Conservation (phyloP, 2,329 filamentous ascomycete genomes). For the Periconia digitata region DNA sequence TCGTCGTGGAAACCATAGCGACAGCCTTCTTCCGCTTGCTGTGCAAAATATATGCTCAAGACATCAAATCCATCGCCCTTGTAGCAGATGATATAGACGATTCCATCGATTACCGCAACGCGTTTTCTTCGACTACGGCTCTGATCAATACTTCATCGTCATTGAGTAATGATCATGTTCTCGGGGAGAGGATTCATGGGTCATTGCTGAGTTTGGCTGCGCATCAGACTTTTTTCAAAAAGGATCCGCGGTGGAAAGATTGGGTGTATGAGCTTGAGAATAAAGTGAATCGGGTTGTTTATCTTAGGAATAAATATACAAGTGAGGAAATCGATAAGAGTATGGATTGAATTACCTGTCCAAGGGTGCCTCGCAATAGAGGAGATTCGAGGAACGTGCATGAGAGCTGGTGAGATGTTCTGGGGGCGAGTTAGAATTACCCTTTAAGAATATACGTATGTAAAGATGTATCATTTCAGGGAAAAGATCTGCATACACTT, state of each 20-base stretch:
- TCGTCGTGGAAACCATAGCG: conserved; percentile 66
- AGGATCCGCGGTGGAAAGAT: conserved; percentile 62
- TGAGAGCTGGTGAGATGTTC: conserved; percentile 63
- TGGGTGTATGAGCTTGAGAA: conserved; percentile 56
- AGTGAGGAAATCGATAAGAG: conserved; percentile 57
- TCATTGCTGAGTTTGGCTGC: conserved; percentile 70
- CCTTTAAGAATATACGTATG: too few species aligned
- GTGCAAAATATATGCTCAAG: conserved; percentile 66
- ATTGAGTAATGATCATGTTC: conserved; percentile 67
- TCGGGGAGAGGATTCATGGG: conserved; percentile 66
- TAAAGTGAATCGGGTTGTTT: conserved; percentile 57
- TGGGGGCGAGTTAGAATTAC: conserved; percentile 27
- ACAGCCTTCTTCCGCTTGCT: conserved; percentile 68
- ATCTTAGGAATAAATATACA: conserved; percentile 70
- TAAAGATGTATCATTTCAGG: too few species aligned
- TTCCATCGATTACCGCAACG: conserved; percentile 60
- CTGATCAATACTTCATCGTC: conserved; percentile 66
- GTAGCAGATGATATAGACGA: conserved; percentile 63
- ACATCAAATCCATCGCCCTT: conserved; percentile 64
- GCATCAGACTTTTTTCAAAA: conserved; percentile 61
- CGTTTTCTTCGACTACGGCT: conserved; percentile 53
- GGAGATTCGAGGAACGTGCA: conserved; percentile 65
- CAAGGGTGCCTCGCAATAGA: conserved; percentile 55
- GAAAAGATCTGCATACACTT: too few species aligned
- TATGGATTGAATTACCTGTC: conserved; percentile 65